Base-by-base conservation (phyloP, 177 flowering plant species). In the Vitis hybrid region DNA sequence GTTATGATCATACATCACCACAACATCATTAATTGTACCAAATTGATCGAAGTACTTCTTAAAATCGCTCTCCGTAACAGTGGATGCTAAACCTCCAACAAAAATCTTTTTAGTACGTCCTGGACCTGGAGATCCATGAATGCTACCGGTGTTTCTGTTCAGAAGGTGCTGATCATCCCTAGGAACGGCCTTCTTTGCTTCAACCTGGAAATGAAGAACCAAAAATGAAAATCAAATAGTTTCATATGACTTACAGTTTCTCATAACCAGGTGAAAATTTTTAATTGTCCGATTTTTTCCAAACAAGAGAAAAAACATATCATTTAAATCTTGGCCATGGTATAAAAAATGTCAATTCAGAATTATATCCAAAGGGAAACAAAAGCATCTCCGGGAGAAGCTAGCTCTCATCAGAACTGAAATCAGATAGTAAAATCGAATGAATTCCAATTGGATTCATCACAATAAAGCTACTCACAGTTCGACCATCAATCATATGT, bases 111-210 rank as follows among this genome's bases (percentile, higher is more conserved):
- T 89, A 8, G 92, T 86, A 49, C 89, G 88, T 57, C 86, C 86
- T 56, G 84, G 89, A 50, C 87, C 86, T 11, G 93, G 89, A 60
- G 93, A 89, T 64, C 91, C 87, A 74, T 85, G 87, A 66, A 80
- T 70, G 70, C 75, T 78, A 61, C 78, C 68, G 56, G 48, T 79
- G 77, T 40, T 85, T 71, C 93, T 82, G 69, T 78, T 85, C 56
- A 84, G 61, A 71, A 79, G 80, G 62, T 86, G 86, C 56, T 91
- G 96, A 79, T 91, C 96, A 69, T 91, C 93, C 75, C 90, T 82
- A 13, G 96, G 93, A 72, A 91, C 96, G 67, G 96, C 96, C 76
- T 89, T 91, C 83, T 91, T 91, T 35, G 96, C 96, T 80, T 91
- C 96, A 71, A 91, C 93, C 96, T 91, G 82, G 75, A 76, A 76